Base-by-base conservation (phyloP, 306 rosid species). In the Delonix regia region DNA sequence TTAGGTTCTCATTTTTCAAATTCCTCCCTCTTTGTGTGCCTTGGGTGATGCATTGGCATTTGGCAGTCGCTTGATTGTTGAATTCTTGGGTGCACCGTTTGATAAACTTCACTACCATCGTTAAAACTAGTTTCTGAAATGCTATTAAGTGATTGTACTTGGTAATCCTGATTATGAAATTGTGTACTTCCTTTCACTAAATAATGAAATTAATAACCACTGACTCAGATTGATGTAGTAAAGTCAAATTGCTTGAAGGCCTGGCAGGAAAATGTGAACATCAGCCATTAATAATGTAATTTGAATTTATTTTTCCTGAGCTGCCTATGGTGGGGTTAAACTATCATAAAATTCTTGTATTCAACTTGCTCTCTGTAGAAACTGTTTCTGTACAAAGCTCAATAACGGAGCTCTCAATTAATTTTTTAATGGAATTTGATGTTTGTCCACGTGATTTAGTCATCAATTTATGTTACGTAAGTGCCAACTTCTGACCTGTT, bases 401-500 rank as follows among this genome's bases (percentile, higher is more conserved):
- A 19, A 39, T 52, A 10, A 52, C 7, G 14, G 22, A 48, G 3
- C 73, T 78, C 55, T 74, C 38, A 38, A 57, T 57, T 12, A 48
- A 75, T 47, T 48, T 36, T 57, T 75, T 34, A 69, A 21, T n/a
- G 9, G 27, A 55, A 11, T 79, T 49, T 74, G 76, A 63, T 71
- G 25, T 57, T 72, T 49, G 52, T 67, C 38, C 65, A 24, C 60
- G 22, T 62, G 15, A 16, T 28, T 18, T 44, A 45, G 36, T 62
- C 71, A 45, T 75, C 7, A n/a, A 19, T 27, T 24, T 33, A n/a
- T n/a, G 34, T 45, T 44, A 60, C 15, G 18, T 15, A 15, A 44
- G 45, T 73, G 75, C 66, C 78, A 81, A 34, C 33, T 49, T 34
- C 39, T 34, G 36, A 59, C 39, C 16, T 60, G 71, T 45, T 73